A percentile compares a stretch with the other conserved stretches of the same genome.
phyloP scores from a whole-genome alignment of 805 yeast species.

The Wickerhamiella sorbophila region DNA sequence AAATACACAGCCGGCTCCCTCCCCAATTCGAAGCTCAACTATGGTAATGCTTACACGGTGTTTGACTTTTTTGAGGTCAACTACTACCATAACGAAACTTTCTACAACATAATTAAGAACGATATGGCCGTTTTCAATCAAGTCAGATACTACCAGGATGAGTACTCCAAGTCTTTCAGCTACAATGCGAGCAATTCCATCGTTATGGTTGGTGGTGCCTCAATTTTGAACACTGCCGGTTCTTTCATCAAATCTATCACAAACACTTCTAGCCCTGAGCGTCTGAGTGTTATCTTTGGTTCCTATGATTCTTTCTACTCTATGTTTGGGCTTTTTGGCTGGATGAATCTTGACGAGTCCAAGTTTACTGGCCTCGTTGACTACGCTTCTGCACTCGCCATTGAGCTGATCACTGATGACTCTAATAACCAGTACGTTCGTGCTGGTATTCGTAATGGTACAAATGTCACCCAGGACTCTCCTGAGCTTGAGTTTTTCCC shows the following conservation, averaged over 20 bases:
- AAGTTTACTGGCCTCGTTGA: slow-evolving; percentile 34
- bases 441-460: slow-evolving; percentile 35
- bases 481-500: slow-evolving; percentile 27
- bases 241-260: slow-evolving; percentile 28
- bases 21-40: slow-evolving; percentile 24
- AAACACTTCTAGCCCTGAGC: slow-evolving; percentile 24
- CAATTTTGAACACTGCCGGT: slow-evolving; percentile 27
- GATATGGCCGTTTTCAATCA: slow-evolving; percentile 19
- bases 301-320: slow-evolving; percentile 34
- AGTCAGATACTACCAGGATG: slow-evolving; percentile 28
- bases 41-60: slow-evolving; percentile 29
- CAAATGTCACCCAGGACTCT: slow-evolving; percentile 21
- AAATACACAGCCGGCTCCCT: slow-evolving; percentile 17
- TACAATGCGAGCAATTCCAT: slow-evolving; percentile 21
- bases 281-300: slow-evolving; percentile 32
- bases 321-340: slow-evolving; percentile 26
- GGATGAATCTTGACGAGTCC: slow-evolving; percentile 24
- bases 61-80: slow-evolving; percentile 31
- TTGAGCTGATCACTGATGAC: slow-evolving; percentile 25
- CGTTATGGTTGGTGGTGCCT: slow-evolving; percentile 31
- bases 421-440: slow-evolving; percentile 27
- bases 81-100: slow-evolving; percentile 30
- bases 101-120: slow-evolving; percentile 24
- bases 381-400: slow-evolving; percentile 34
- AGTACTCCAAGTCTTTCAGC: slow-evolving; percentile 28